These are phyloP conservation scores for Secale cereale DNA, from an alignment of 176 grass and related monocot species.

Conservation along the genomic window DNA sequence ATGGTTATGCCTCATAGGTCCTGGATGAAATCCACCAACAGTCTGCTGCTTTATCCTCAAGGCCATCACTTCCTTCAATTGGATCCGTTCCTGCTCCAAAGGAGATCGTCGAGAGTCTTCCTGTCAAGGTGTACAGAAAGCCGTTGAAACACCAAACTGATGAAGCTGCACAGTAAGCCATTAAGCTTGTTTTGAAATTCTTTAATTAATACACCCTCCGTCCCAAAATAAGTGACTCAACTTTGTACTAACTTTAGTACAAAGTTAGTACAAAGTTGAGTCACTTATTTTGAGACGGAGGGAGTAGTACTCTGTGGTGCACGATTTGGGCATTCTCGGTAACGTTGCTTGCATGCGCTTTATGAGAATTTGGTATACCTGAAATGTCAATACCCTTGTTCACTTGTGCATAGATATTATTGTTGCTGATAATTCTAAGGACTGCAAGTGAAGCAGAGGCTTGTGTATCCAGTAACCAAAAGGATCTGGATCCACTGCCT, in stretches of 20 bases:
- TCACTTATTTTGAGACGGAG: too few relatives aligned
- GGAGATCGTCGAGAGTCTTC: slow-evolving; percentile 79
- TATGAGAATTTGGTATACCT: not conserved
- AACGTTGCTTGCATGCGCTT: not conserved
- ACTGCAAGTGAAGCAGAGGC: not conserved
- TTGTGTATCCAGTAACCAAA: not conserved
- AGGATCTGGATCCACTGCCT: not conserved
- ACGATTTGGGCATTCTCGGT: not conserved
- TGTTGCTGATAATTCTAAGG: not conserved
- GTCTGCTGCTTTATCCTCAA: slow-evolving; percentile 77
- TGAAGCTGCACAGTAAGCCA: slow-evolving; percentile 73
- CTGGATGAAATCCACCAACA: slow-evolving; percentile 99
- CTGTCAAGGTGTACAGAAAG: slow-evolving; percentile 77
- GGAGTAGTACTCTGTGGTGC: not conserved
- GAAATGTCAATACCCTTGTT: not conserved
- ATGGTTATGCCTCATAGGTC: slow-evolving; percentile 49
- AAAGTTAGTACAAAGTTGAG: too few relatives aligned
- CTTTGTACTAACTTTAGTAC: too few relatives aligned
- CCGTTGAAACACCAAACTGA: slow-evolving; percentile 56
- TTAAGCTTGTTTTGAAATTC: not conserved
- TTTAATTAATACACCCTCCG: slow-evolving; percentile 1
- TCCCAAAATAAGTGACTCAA: too few relatives aligned
- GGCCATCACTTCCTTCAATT: slow-evolving; percentile 84
- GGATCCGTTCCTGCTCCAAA: slow-evolving; percentile 91
- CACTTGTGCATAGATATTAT: not conserved